phyloP scores from a whole-genome alignment of 176 grass and related monocot genomes.

The Aegilops umbellulata region DNA sequence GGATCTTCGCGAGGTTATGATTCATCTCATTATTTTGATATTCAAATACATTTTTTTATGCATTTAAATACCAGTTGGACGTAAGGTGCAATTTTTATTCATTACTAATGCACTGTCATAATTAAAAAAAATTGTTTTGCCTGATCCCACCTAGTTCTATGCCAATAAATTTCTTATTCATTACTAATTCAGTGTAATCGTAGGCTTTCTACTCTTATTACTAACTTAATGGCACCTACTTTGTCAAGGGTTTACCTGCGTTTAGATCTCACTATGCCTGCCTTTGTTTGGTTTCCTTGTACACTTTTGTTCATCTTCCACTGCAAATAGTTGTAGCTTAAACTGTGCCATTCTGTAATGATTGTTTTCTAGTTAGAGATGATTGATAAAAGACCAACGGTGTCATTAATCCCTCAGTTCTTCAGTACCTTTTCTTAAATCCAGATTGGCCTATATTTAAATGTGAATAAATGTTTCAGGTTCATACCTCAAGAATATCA shows the following conservation, averaged over 20 bases:
- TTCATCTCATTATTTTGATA: slow-evolving; percentile 9
- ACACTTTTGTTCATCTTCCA: not conserved
- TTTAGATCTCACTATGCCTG: slow-evolving; percentile 11
- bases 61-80: slow-evolving; percentile 1
- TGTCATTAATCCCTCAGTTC: not conserved
- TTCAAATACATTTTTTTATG: not conserved
- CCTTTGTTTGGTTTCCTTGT: slow-evolving; percentile 2
- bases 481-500: slow-evolving; percentile 88
- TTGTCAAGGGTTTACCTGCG: slow-evolving; percentile 12
- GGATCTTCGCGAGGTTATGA: slow-evolving; percentile 90
- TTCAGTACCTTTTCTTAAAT: not conserved
- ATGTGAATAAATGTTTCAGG: slow-evolving; percentile 40
- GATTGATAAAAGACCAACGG: not conserved
- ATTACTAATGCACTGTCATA: not conserved
- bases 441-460: not conserved
- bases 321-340: slow-evolving; percentile 19
- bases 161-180: slow-evolving; percentile 4
- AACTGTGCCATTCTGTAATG: not conserved
- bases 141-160: slow-evolving; percentile 12
- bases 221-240: not conserved
- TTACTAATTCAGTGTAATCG: not conserved
- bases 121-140: not conserved
- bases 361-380: slow-evolving; percentile 13
- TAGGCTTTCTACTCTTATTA: not conserved
- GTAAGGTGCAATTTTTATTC: not conserved